Evolutionary conservation across 495 filamentous ascomycete genomes (phyloP), one percentile per base, ranked within the genome.

Genomic region (Xylaria bambusicola): DNA sequence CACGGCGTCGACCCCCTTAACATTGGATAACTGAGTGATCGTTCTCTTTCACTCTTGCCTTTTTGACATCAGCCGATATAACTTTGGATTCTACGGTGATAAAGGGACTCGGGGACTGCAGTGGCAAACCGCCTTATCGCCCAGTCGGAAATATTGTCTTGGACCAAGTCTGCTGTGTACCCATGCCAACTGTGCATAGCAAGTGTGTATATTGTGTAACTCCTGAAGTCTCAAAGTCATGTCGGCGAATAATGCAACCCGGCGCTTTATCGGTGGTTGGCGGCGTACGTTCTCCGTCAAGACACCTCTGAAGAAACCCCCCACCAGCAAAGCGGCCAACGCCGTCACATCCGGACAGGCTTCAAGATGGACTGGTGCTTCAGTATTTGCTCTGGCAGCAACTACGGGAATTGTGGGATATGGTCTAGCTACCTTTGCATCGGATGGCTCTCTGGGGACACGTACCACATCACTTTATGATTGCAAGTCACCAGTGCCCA

Each of bases 381-480:
- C 69, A 1, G 69, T 78, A 7, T 62, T 78, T 47, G 70, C 66
- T 24, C 56, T 81, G 47, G 73, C 75, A 46, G 68, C 71, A 17
- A 69, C 71, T 1, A 75, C 80, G 27, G 73, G 75, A 13, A 18
- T 77, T n/a, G 40, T 75, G 17, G 76, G 76, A 2, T 79, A 74
- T 68, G 74, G 73, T 2, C 49, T 75, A 21, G 73, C 69, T 40
- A 31, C 62, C 8, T 60, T 64, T 6, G 51, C 59, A n/a, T 48
- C 64, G 12, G 57, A 64, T 41, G 54, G 63, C 1, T 57, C 62
- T 12, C 67, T 52, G 9, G n/a, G n/a, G n/a, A 65, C 56, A 53
- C 49, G 63, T 38, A 41, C 58, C 4, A 64, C 73, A 18, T 70
- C 75, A 56, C 63, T 75, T 27, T 68, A 77, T 15, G 73, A 80